Evolutionary conservation across 169 alveolate species (phyloP).

Genomic region (Plasmodium gonderi): DNA sequence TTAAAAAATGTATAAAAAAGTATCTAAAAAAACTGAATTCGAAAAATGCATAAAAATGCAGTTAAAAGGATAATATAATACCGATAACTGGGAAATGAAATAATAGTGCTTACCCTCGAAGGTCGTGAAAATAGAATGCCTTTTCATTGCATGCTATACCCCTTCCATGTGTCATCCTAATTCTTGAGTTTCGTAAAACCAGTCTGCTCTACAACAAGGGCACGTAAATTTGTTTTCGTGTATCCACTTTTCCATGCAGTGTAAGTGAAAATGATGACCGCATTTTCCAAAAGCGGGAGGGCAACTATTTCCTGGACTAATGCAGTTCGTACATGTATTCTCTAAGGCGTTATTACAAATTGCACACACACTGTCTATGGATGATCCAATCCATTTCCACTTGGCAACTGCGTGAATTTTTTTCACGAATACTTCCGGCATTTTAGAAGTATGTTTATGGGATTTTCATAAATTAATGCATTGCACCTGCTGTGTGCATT

Average conservation of each 20-base stretch:
- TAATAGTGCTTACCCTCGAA: not conserved
- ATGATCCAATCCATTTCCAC: constrained; percentile 85
- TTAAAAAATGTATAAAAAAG: not conserved
- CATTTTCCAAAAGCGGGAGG: constrained; percentile 89
- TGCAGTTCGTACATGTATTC: constrained; percentile 85
- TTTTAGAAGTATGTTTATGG: not conserved
- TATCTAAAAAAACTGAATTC: not conserved
- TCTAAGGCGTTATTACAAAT: constrained; percentile 86
- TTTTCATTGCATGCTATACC: not conserved
- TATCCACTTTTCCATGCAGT: constrained; percentile 88
- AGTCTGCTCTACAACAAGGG: constrained; percentile 74
- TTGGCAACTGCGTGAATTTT: constrained; percentile 84
- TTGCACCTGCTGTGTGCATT: not conserved
- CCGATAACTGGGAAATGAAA: too few relatives aligned
- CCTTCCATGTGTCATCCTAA: not conserved
- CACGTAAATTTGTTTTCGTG: constrained; percentile 46
- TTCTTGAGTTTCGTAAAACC: constrained; percentile 60
- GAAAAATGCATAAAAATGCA: not conserved
- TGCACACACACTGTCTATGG: constrained; percentile 86
- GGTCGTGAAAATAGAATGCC: not conserved
- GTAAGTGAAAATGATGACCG: constrained; percentile 88
- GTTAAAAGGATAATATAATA: not conserved
- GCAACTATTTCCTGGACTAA: constrained; percentile 85
- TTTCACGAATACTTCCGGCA: constrained; percentile 82
- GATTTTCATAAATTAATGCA: not conserved